Base-by-base conservation (phyloP, 2,329 filamentous ascomycete genomes). In the Aspergillus sp. region DNA sequence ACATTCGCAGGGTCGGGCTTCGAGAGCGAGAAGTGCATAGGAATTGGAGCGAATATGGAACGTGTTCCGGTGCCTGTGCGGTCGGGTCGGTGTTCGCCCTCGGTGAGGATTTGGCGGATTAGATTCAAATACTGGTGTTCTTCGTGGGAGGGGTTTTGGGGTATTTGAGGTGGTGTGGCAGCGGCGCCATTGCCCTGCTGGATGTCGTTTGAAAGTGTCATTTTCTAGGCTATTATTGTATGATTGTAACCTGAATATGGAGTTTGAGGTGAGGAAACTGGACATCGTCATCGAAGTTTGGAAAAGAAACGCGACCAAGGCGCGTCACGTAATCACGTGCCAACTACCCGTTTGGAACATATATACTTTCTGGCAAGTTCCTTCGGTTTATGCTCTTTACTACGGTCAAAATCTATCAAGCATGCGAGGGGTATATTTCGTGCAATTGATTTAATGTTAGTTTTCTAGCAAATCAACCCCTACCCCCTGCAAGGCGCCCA, bases 41-140 rank as follows among this genome's bases (percentile, higher is more conserved):
- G 91, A 0, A 84, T 83, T 1, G 95, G 93, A 2, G 91, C 93
- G 68, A 96, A 97, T 64, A 98, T 82, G 9, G 92, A 92, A 70
- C 87, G 85, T 11, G 95, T 99, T 55, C 95, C 95, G 4, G 95
- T 99, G 53, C 95, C 95, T 4, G 95, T 99, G 66, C 91, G 84
- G 74, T 99, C 95, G 33, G 91, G 92, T 17, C 95, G 88, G 71
- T 92, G 88, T 75, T 99, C 95, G 68, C 95, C 95, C 24, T 85
- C 79, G 15, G 86, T 80, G 15, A 99, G 82, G 69, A 98, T 97
- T 64, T 91, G 85, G 64, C 87, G 88, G 61, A 98, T 91, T 24
- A 99, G 83, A 67, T 93, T 84, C 59, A 99, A 87, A 73, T 99
- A 99, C 77, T 98, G 95, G 70, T 92, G 82, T 78, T 99, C 95